Evolutionary conservation across 306 rosid genomes (phyloP), one percentile per base, ranked within the genome.

Genomic region (Lathyrus oleraceus): DNA sequence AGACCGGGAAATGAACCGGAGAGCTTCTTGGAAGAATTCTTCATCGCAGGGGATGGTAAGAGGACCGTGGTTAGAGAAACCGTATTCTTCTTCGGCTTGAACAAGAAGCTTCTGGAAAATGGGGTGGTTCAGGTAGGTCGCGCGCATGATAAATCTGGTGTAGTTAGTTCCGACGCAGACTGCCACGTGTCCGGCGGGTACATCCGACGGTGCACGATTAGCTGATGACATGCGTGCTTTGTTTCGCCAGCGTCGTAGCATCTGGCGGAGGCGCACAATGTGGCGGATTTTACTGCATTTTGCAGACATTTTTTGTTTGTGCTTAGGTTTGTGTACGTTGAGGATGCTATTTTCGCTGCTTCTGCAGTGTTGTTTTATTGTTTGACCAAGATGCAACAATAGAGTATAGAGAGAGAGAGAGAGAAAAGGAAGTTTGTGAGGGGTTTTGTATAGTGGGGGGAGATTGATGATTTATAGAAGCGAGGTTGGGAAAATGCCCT

Each of bases 271-370:
- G 61, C 90, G 69, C 3, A 94, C 99, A 77, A 94, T 94, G 95
- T 91, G 96, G 21, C 95, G 87, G 88, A 91, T 91, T 79, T 84
- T 86, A 87, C 91, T 85, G 89, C 97, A 87, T 73, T 88, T 94
- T 11, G 74, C 36, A 25, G 95, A 75, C 96, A 88, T 88, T 62
- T 39, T 17, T 0, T 32, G 38, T 32, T 32, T 32, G 35, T 5
- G 38, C 1, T 32, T 6, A 32, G 38, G 38, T 6, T 32, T 32
- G 38, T 32, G 9, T 32, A 32, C 38, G 28, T 32, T 30, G 38
- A 3, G n/a, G 65, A 3, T 4, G 28, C 5, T 35, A 42, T 5
- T n/a, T 45, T 65, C 7, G 5, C 45, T 7, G 47, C n/a, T 13
- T 4, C 16, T 21, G 61, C 2, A 12, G 19, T 6, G 14, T 27